Evolutionary conservation across 352 stramenopile species (phyloP), one percentile per base, ranked within the genome.

Genomic region (Achlya hypogyna): DNA sequence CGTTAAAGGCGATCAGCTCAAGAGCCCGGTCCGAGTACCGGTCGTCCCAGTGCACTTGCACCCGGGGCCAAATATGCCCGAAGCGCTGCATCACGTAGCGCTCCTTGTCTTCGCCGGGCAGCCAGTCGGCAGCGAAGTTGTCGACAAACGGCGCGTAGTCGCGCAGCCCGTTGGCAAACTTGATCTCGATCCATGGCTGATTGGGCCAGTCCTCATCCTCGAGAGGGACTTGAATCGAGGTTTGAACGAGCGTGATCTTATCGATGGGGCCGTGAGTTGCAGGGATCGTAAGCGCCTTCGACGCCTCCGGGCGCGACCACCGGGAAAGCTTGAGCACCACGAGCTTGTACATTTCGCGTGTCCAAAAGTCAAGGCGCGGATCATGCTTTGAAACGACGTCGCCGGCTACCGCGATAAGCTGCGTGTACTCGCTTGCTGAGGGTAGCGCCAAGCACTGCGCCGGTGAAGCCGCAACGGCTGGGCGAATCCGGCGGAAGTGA

Each of bases 51-150:
- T 56, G 49, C 16, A 56, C 49, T 20, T 56, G 22, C 5, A 56
- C 23, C n/a, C 49, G 49, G 5, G 49, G 49, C 49, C 49, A 56
- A 22, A 56, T 56, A 18, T 56, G 49, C 4, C 16, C 49, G 9
- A 32, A 42, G 1, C 20, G 14, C 18, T 18, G 22, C 54, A 63
- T 63, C 6, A 63, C 54, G 54, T 63, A 63, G 1, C 29, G 29
- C 5, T 63, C 54, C 54, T 34, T 63, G 35, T 63, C 54, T 51
- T 63, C 54, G 32, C 54, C 54, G 10, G 29, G 54, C 20, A 51
- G 9, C 54, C 54, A 63, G 14, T 49, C 51, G 9, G 23, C 54
- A 2, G 0, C 1, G 28, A 63, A 63, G 54, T 63, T 63, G 32
- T 63, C 54, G 40, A 22, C 1, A 51, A 63, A 34, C 22, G 54